phyloP scores from a whole-genome alignment of 1,284 basidiomycete genomes.

The Ganoderma lingzhi region DNA sequence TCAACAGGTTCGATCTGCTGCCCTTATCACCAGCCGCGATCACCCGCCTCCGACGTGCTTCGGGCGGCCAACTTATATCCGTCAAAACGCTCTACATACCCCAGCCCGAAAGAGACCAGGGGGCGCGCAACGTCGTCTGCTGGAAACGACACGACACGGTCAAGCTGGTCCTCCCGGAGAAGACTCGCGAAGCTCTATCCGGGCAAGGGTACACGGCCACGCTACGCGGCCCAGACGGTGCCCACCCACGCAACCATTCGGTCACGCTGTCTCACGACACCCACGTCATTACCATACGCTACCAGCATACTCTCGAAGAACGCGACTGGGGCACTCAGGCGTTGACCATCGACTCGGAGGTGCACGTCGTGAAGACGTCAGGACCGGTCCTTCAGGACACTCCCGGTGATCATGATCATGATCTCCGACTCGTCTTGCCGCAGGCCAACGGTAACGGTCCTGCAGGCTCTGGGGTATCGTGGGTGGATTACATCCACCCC shows the following conservation, averaged over 20 bases:
- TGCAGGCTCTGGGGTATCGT: no score
- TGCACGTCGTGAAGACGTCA: not conserved
- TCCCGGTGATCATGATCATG: no score
- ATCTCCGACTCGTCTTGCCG: no score
- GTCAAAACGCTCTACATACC: not conserved
- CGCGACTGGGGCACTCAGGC: not conserved
- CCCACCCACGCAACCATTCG: not conserved
- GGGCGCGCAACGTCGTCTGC: no score
- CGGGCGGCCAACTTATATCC: not conserved
- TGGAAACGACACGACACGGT: not conserved
- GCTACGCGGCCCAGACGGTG: not conserved
- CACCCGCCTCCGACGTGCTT: not conserved
- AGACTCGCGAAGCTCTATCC: not conserved
- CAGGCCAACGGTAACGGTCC: no score
- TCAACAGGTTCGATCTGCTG: not conserved
- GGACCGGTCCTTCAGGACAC: not conserved
- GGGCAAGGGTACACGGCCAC: not conserved
- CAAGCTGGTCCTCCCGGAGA: not conserved
- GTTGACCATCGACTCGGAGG: not conserved
- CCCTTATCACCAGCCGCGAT: not conserved
- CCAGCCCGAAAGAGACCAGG: not conserved
- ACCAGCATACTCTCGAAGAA: not conserved
- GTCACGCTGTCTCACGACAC: not conserved
- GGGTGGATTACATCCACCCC: no score
- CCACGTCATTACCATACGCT: not conserved